These are phyloP conservation scores for Populus pruinosa DNA, from an alignment of 345 rosid genomes.

Conservation along the genomic window DNA sequence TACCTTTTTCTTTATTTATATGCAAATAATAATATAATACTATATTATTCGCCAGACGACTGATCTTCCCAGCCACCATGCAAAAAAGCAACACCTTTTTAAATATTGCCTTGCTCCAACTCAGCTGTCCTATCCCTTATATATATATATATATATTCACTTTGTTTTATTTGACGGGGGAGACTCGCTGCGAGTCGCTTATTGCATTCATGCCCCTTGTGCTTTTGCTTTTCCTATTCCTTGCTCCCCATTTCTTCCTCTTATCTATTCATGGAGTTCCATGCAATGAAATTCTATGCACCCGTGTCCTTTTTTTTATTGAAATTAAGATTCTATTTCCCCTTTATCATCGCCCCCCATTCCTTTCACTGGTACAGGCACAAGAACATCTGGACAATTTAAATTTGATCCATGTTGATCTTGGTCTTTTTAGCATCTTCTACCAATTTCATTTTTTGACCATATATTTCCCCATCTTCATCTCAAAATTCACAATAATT, in stretches of 20 bases:
- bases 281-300: too few species aligned
- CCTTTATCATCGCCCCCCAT: not conserved
- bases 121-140: slow-evolving; percentile 13
- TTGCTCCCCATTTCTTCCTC: not conserved
- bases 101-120: not conserved
- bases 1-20: too few species aligned
- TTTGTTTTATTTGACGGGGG: too few species aligned
- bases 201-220: slow-evolving; percentile 6
- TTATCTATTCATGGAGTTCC: not conserved
- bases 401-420: not conserved
- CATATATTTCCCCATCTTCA: too few species aligned
- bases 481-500: too few species aligned
- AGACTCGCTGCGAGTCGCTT: too few species aligned
- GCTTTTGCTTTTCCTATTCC: not conserved
- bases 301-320: too few species aligned
- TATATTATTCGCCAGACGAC: too few species aligned
- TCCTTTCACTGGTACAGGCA: not conserved
- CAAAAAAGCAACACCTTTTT: not conserved
- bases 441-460: not conserved
- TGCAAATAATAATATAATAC: too few species aligned
- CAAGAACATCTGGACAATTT: not conserved
- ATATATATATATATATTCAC: not conserved
- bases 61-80: not conserved
- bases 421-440: not conserved
- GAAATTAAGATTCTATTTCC: too few species aligned